Percentiles rank a stretch among this genome's conserved stretches.
phyloP scores from a whole-genome alignment of 257 asterid genomes.

The Coffea eugenioides region DNA sequence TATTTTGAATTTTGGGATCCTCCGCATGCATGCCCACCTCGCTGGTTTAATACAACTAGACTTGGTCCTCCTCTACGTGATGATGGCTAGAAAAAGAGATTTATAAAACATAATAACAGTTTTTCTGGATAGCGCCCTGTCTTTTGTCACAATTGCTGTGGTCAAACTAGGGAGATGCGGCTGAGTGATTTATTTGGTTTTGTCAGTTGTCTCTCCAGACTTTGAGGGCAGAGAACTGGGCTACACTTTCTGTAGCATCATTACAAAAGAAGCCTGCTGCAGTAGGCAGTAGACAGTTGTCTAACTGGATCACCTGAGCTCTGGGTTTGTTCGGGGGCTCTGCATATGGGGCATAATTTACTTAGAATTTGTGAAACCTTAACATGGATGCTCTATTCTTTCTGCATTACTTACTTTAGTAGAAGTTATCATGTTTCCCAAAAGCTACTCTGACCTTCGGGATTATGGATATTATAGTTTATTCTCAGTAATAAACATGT shows the following conservation, averaged over 20 bases:
- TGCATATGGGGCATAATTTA: neutral
- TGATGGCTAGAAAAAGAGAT: neutral
- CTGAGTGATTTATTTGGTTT: neutral
- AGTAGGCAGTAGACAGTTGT: neutral
- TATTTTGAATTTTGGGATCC: neutral
- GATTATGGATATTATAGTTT: neutral
- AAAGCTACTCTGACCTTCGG: neutral
- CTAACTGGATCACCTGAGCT: neutral
- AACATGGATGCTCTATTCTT: neutral
- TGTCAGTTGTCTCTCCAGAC: neutral
- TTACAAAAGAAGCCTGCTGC: neutral
- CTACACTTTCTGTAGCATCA: neutral
- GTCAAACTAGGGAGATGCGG: neutral
- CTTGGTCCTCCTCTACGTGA: neutral
- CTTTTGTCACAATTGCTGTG: neutral
- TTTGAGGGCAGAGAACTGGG: neutral
- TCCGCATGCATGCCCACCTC: neutral
- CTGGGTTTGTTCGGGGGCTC: neutral
- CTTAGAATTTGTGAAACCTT: neutral
- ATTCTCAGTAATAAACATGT: neutral
- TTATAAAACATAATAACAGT: neutral
- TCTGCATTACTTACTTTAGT: neutral
- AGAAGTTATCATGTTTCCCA: neutral
- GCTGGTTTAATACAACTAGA: neutral
- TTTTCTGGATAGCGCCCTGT: neutral